Evolutionary conservation across 2,329 filamentous ascomycete species (phyloP).

Genomic region (Aspergillus japonicus): DNA sequence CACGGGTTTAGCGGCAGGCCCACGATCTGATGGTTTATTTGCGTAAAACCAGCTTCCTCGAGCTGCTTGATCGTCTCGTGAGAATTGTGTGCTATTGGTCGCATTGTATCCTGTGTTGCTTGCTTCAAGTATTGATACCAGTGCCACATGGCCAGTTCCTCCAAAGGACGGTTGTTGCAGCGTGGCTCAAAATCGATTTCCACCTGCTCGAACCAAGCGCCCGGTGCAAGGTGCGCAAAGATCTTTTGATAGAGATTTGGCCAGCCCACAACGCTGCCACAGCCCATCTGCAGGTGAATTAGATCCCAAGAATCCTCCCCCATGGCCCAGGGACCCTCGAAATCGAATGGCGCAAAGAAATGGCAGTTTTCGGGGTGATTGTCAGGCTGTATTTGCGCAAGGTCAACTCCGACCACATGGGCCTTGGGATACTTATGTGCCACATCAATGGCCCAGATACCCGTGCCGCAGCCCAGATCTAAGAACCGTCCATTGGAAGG

Average conservation of each 20-base stretch:
- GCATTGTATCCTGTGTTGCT: slow-evolving; percentile 65
- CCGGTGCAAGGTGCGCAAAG: slow-evolving; percentile 72
- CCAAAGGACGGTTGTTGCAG: slow-evolving; percentile 65
- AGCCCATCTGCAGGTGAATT: slow-evolving; percentile 77
- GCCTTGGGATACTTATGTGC: slow-evolving; percentile 64
- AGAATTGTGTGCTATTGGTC: slow-evolving; percentile 65
- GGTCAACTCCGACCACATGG: slow-evolving; percentile 61
- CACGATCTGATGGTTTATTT: slow-evolving; percentile 70
- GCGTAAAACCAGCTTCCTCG: slow-evolving; percentile 70
- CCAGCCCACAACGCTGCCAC: slow-evolving; percentile 77
- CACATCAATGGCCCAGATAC: slow-evolving; percentile 88
- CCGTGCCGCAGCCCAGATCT: slow-evolving; percentile 78
- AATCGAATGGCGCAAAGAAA: slow-evolving; percentile 69
- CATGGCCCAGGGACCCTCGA: slow-evolving; percentile 72
- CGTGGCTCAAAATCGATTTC: slow-evolving; percentile 82
- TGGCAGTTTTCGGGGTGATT: slow-evolving; percentile 70
- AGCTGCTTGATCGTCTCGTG: slow-evolving; percentile 60
- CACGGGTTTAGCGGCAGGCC: slow-evolving; percentile 73
- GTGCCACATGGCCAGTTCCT: slow-evolving; percentile 55
- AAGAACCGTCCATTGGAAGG: slow-evolving; percentile 52
- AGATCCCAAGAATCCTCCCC: slow-evolving; percentile 73
- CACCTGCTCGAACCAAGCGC: slow-evolving; percentile 78
- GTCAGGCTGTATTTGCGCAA: slow-evolving; percentile 60
- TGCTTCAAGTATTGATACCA: slow-evolving; percentile 70
- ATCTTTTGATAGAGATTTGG: slow-evolving; percentile 68